Percentiles rank a stretch among this genome's conserved stretches.
phyloP scores from a whole-genome alignment of 139 green algal species.

The Micromonas pusilla region DNA sequence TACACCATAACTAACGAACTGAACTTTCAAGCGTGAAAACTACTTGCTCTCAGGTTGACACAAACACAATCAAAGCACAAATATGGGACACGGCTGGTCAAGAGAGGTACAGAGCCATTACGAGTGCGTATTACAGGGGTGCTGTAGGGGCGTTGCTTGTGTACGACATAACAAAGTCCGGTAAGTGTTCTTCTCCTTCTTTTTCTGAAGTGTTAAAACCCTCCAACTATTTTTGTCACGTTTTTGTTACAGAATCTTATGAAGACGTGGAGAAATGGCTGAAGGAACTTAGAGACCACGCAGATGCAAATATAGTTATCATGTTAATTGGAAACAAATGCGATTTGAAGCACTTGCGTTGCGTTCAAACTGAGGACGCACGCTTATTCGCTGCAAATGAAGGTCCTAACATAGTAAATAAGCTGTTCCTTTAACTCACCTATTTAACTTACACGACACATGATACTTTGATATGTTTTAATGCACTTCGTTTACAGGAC shows the following conservation, averaged over 20 bases:
- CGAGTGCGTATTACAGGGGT: slow-evolving; percentile 96
- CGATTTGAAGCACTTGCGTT: slow-evolving; percentile 88
- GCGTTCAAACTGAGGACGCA: slow-evolving; percentile 86
- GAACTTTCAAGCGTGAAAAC: slow-evolving; percentile 14
- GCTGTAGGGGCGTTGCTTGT: slow-evolving; percentile 95
- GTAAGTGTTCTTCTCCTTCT: too few relatives aligned
- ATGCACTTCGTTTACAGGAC: background rate
- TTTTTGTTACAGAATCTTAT: slow-evolving; percentile 70
- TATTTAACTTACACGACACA: background rate
- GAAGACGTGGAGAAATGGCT: slow-evolving; percentile 98
- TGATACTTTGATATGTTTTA: too few relatives aligned
- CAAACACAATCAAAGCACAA: slow-evolving; percentile 98
- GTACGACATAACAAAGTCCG: slow-evolving; percentile 96
- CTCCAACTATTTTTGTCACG: background rate
- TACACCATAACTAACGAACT: background rate
- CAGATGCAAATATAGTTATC: slow-evolving; percentile 96
- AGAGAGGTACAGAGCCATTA: slow-evolving; percentile 88
- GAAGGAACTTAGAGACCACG: slow-evolving; percentile 92
- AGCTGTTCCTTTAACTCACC: background rate
- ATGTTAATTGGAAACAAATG: slow-evolving; percentile 99
- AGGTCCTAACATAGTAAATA: slow-evolving; percentile 43
- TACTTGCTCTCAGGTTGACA: slow-evolving; percentile 74
- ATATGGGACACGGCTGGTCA: slow-evolving; percentile 91
- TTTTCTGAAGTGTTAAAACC: background rate
- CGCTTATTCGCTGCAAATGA: slow-evolving; percentile 66